Percentiles rank a stretch among this genome's conserved stretches.
phyloP scores from a whole-genome alignment of 768 basidiomycete genomes.

The Phanerodontia chrysosporium region DNA sequence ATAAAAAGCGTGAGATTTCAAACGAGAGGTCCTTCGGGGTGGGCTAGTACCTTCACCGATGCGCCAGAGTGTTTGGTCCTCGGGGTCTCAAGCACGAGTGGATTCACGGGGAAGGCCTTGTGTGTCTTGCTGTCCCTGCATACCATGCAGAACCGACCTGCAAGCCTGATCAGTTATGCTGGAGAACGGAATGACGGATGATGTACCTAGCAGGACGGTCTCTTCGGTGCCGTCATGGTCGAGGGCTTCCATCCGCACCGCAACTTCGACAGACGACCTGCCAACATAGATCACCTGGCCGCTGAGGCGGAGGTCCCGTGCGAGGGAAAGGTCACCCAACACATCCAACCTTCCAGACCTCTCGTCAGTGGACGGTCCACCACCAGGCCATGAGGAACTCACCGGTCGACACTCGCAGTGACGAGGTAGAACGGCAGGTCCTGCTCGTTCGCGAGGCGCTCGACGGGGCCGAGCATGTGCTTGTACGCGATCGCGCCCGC shows the following conservation, averaged over 20 bases:
- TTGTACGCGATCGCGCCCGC: constrained; percentile 84
- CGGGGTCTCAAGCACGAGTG: constrained; percentile 54
- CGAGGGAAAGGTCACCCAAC: constrained; percentile 52
- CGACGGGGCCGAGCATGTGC: constrained; percentile 65
- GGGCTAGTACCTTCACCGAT: constrained; percentile 60
- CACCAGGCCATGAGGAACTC: background rate
- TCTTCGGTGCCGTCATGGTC: constrained; percentile 42
- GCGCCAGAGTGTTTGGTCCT: constrained; percentile 56
- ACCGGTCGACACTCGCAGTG: constrained; percentile 81
- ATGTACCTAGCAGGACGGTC: constrained; percentile 62
- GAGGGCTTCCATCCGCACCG: constrained; percentile 75
- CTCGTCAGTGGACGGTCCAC: background rate
- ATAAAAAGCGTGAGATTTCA: background rate
- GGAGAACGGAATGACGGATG: background rate
- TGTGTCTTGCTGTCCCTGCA: constrained; percentile 69
- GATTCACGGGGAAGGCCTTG: constrained; percentile 59
- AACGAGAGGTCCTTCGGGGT: constrained; percentile 6
- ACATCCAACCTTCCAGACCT: constrained; percentile 54
- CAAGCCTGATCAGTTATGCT: background rate
- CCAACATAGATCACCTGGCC: constrained; percentile 86
- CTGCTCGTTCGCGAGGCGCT: constrained; percentile 39
- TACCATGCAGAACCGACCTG: constrained; percentile 87
- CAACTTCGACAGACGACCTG: constrained; percentile 77
- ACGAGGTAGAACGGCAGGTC: constrained; percentile 77
- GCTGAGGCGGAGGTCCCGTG: constrained; percentile 66